phyloP scores from a whole-genome alignment of 805 yeast species.

The Zygoascus ofunaensis region DNA sequence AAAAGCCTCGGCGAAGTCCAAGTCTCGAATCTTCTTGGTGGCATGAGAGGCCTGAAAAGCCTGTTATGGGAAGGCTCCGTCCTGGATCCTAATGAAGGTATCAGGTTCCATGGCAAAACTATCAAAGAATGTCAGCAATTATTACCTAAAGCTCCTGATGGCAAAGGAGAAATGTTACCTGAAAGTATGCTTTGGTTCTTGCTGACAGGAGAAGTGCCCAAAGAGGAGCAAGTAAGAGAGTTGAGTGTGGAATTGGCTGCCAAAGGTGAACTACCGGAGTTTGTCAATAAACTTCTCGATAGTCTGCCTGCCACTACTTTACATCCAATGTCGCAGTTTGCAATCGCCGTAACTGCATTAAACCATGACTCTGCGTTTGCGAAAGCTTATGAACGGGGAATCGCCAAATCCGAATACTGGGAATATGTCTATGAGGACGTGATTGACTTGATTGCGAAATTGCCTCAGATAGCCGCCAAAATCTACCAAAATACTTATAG shows the following conservation, averaged over 20 bases:
- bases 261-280: conserved; percentile 55
- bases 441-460: conserved; percentile 57
- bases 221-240: conserved; percentile 46
- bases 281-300: conserved; percentile 52
- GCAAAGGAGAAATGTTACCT: conserved; percentile 56
- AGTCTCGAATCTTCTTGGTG: conserved; percentile 46
- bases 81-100: conserved; percentile 67
- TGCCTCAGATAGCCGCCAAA: conserved; percentile 67
- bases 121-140: conserved; percentile 60
- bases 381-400: conserved; percentile 60
- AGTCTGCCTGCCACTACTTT: conserved; percentile 49
- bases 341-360: conserved; percentile 66
- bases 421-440: conserved; percentile 65
- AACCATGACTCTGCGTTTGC: conserved; percentile 66
- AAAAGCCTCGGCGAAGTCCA: conserved; percentile 39
- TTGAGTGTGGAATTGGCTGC: conserved; percentile 55
- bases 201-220: conserved; percentile 64
- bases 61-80: conserved; percentile 76
- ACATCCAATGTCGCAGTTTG: conserved; percentile 80
- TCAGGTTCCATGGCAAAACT: conserved; percentile 69
- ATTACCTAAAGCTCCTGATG: conserved; percentile 49
- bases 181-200: conserved; percentile 61
- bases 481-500: conserved; percentile 55
- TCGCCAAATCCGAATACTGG: conserved; percentile 65
- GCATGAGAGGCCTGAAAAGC: conserved; percentile 72